A percentile compares a stretch with the other conserved stretches of the same genome.
phyloP scores from a whole-genome alignment of 169 alveolate genomes.

The Eimeria brunetti region DNA sequence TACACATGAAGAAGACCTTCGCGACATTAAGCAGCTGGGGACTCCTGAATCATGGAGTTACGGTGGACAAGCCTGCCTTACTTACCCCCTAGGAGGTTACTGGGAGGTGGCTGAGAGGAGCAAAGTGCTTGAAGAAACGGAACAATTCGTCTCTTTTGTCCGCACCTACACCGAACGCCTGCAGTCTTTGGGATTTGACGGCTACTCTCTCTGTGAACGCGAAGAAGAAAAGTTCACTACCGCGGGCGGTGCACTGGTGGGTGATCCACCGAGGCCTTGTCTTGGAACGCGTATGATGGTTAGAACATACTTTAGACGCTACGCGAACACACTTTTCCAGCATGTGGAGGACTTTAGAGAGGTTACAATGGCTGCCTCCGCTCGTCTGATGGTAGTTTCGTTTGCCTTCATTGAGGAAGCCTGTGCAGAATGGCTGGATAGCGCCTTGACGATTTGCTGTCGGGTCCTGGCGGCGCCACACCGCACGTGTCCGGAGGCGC shows the following conservation, averaged over 20 bases:
- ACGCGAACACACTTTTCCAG: slow-evolving; percentile 82
- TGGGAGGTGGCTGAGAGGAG: slow-evolving; percentile 7
- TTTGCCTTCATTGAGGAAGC: slow-evolving; percentile 76
- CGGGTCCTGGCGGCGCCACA: not conserved
- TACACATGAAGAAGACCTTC: slow-evolving; percentile 91
- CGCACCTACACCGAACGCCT: slow-evolving; percentile 27
- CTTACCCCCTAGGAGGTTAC: slow-evolving; percentile 75
- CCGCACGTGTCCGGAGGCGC: not conserved
- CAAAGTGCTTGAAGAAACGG: not conserved
- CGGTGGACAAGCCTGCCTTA: slow-evolving; percentile 70
- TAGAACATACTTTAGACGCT: slow-evolving; percentile 89
- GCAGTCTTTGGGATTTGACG: slow-evolving; percentile 32
- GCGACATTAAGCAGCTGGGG: slow-evolving; percentile 91
- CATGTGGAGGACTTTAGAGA: slow-evolving; percentile 79
- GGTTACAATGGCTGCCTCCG: slow-evolving; percentile 52
- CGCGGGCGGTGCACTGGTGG: slow-evolving; percentile 28
- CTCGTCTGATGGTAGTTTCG: slow-evolving; percentile 67
- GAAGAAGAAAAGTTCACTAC: not conserved
- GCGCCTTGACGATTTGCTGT: slow-evolving; percentile 28
- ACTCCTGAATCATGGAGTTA: slow-evolving; percentile 92
- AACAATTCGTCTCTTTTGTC: slow-evolving; percentile 35
- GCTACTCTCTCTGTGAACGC: not conserved
- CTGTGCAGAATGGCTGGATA: slow-evolving; percentile 69
- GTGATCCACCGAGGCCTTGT: slow-evolving; percentile 86
- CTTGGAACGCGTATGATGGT: slow-evolving; percentile 93